A percentile compares a stretch with the other conserved stretches of the same genome.
Evolutionary conservation across 2,329 filamentous ascomycete species (phyloP).

Genomic region (Capronia epimyces): DNA sequence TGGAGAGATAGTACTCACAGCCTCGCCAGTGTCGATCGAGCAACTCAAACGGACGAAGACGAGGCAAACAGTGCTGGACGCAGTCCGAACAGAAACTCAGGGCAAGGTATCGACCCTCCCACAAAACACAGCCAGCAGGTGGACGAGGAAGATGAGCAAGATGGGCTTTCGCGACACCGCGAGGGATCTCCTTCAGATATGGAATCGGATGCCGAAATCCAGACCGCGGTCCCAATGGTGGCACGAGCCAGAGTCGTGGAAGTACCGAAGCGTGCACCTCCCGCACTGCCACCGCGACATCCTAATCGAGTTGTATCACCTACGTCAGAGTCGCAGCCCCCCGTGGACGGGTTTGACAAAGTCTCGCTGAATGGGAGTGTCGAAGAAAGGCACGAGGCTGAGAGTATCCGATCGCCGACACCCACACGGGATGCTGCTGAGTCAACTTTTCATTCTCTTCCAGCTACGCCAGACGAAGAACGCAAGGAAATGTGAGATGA

Average conservation of each 20-base stretch:
- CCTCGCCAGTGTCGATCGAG: constrained; percentile 55
- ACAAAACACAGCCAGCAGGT: constrained; percentile 23
- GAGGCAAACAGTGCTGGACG: constrained; percentile 53
- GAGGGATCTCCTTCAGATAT: constrained; percentile 25
- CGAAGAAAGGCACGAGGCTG: constrained; percentile 18
- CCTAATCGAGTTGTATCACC: constrained; percentile 43
- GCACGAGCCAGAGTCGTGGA: constrained; percentile 75
- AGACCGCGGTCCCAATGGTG: constrained; percentile 61
- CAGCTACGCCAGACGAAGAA: constrained; percentile 22
- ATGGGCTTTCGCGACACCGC: constrained; percentile 3
- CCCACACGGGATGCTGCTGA: constrained; percentile 16
- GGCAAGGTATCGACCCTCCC: constrained; percentile 7
- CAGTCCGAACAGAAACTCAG: constrained; percentile 32
- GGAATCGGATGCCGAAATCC: constrained; percentile 40
- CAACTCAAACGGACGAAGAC: constrained; percentile 61
- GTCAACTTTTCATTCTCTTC: constrained; percentile 23
- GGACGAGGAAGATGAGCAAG: constrained; percentile 9
- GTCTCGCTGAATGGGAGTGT: constrained; percentile 30
- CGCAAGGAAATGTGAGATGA: background rate
- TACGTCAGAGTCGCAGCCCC: constrained; percentile 25
- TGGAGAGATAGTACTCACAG: constrained; percentile 64
- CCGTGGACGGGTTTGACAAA: constrained; percentile 33
- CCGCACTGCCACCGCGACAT: constrained; percentile 71
- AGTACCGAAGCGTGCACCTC: constrained; percentile 73
- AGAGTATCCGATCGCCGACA: constrained; percentile 6